Base-by-base conservation (phyloP, 805 yeast genomes). In the Candida peoriensis region DNA sequence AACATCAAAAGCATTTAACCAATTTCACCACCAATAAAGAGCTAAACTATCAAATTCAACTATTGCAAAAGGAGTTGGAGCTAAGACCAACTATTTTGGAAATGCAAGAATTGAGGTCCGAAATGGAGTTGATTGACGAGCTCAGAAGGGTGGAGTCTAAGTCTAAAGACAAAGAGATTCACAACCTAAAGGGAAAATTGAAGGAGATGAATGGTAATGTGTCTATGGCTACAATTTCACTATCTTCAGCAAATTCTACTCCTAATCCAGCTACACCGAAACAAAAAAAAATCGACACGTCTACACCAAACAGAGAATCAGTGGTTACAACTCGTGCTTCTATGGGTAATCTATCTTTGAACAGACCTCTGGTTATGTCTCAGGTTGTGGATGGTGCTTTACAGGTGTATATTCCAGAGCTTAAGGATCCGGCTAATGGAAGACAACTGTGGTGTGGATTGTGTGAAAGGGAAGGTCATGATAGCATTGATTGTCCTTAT, bases 381-480 rank as follows among this genome's bases (percentile, higher is more conserved):
- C 58, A 56, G 27, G 45, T 55, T 19, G 44, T 58, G 24, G 59
- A 54, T 41, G 63, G 62, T 2, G 57, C 54, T 2, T 55, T 73
- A 20, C 75, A 73, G 20, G 64, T 78, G 1, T 76, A 72, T 38
- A 55, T 60, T 25, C 82, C 86, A 0, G 61, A 63, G 4, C 54
- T 47, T 15, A 52, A 59, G 11, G 93, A 86, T 54, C 82, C 89
- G 1, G 68, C 88, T 1, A 76, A 76, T 2, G 96, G 96, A 2
- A 69, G 89, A 28, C 63, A 63, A 19, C 69, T 75, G 42, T 90
- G 96, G 95, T 90, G 98, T 62, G 96, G 95, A 0, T 65, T 87
- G 34, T 90, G 98, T 61, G 97, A 90, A 56, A 66, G 86, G 36
- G 78, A 76, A 29, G 98, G 97, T 1, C 98, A 90, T 54, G 80